These are phyloP conservation scores for Ophioceras dolichostomum DNA, from an alignment of 2,329 filamentous ascomycete species.

Conservation along the genomic window DNA sequence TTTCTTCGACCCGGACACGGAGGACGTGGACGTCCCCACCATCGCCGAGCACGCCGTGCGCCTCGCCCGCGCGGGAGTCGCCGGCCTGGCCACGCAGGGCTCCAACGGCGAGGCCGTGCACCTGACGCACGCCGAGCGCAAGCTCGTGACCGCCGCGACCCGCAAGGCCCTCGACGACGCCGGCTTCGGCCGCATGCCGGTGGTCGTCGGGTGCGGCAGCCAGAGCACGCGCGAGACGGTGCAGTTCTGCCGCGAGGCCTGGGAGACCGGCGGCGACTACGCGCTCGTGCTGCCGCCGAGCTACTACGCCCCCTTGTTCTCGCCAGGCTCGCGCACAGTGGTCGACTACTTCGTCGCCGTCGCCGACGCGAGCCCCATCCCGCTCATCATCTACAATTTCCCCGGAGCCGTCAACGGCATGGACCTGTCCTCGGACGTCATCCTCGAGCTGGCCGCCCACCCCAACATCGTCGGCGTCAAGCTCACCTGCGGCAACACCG, in stretches of 20 bases:
- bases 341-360: conserved; percentile 54
- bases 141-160: conserved; percentile 55
- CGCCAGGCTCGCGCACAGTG: conserved; percentile 46
- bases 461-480: conserved; percentile 58
- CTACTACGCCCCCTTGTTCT: conserved; percentile 61
- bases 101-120: conserved; percentile 78
- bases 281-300: conserved; percentile 64
- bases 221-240: conserved; percentile 66
- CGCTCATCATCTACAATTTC: conserved; percentile 59
- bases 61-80: conserved; percentile 61
- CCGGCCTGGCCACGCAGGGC: conserved; percentile 65
- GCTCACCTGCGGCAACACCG: conserved; percentile 58
- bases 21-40: conserved; percentile 53
- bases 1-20: conserved; percentile 54
- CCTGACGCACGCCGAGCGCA: conserved; percentile 57
- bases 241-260: conserved; percentile 55
- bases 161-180: conserved; percentile 55
- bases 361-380: conserved; percentile 49
- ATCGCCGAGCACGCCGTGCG: conserved; percentile 51
- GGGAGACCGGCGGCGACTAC: conserved; percentile 58
- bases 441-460: conserved; percentile 46
- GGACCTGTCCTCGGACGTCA: conserved; percentile 51
- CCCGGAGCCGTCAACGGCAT: conserved; percentile 51
- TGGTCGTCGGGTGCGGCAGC: conserved; percentile 66
- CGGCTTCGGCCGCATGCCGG: conserved; percentile 51